A percentile compares a stretch with the other conserved stretches of the same genome.
Conservation (phyloP, 805 yeast species). For the Schwanniomyces sp. region DNA sequence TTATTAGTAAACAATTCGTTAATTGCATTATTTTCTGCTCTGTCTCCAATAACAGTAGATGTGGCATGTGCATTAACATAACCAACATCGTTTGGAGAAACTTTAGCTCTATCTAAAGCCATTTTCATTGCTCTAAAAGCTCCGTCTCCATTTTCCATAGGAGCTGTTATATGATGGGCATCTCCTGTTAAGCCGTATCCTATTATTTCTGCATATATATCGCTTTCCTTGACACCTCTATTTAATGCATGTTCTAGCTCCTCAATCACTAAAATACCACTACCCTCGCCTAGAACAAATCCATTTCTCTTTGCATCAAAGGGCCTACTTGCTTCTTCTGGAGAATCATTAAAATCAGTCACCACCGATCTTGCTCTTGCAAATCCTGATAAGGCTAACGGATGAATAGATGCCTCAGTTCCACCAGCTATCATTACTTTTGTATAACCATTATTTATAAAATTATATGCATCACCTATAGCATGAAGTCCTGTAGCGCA, state of each 20-base stretch:
- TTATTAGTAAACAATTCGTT: slow-evolving; percentile 43
- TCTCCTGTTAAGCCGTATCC: slow-evolving; percentile 95
- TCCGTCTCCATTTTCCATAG: slow-evolving; percentile 78
- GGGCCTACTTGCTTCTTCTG: slow-evolving; percentile 76
- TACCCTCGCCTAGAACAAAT: slow-evolving; percentile 91
- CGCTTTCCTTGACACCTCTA: slow-evolving; percentile 51
- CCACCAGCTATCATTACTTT: slow-evolving; percentile 95
- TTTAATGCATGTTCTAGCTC: slow-evolving; percentile 68
- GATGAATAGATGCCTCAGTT: slow-evolving; percentile 83
- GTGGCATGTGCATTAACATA: slow-evolving; percentile 98
- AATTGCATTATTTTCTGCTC: slow-evolving; percentile 82
- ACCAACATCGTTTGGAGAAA: slow-evolving; percentile 52
- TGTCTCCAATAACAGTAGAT: slow-evolving; percentile 84
- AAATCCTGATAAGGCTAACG: slow-evolving; percentile 85
- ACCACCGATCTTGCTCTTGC: slow-evolving; percentile 83
- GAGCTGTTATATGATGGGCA: slow-evolving; percentile 91
- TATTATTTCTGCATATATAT: slow-evolving; percentile 73
- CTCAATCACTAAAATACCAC: slow-evolving; percentile 80
- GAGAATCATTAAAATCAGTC: slow-evolving; percentile 59
- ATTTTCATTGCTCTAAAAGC: slow-evolving; percentile 79
- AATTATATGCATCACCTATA: slow-evolving; percentile 87
- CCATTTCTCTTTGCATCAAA: slow-evolving; percentile 80
- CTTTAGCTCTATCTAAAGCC: slow-evolving; percentile 59
- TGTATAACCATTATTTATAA: slow-evolving; percentile 76
- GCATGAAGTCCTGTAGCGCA: slow-evolving; percentile 96